A percentile compares a stretch with the other conserved stretches of the same genome.
Evolutionary conservation across 2,329 filamentous ascomycete genomes (phyloP).

Genomic region (Balansia obtecta): DNA sequence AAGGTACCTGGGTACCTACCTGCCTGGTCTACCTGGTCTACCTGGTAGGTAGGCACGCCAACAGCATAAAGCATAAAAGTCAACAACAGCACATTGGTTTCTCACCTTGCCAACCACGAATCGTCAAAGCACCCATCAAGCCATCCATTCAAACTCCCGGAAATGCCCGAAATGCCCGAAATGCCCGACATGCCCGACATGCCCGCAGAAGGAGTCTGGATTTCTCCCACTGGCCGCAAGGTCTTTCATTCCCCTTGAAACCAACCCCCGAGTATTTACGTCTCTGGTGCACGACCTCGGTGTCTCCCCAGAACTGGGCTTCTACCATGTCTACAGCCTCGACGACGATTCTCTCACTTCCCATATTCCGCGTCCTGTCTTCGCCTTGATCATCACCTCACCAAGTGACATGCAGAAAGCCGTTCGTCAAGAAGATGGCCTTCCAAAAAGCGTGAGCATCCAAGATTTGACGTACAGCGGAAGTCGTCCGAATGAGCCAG

Average conservation of each 20-base stretch:
- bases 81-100: no score
- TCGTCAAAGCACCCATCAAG: background rate
- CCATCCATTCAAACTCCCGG: background rate
- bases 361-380: conserved; percentile 58
- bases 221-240: conserved; percentile 20
- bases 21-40: no score
- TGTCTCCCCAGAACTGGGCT: conserved; percentile 52
- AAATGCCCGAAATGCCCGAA: no score
- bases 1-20: no score
- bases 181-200: no score
- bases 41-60: no score
- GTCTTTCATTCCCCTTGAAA: conserved; percentile 31
- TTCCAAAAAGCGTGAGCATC: conserved; percentile 8
- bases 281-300: conserved; percentile 59
- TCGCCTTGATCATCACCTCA: conserved; percentile 71
- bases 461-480: conserved; percentile 20
- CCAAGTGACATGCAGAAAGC: conserved; percentile 42
- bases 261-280: conserved; percentile 70
- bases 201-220: conserved; percentile 18
- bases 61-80: no score
- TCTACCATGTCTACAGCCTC: conserved; percentile 74
- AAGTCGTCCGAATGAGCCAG: conserved; percentile 39
- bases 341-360: conserved; percentile 65
- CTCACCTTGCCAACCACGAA: background rate
- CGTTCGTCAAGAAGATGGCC: conserved; percentile 19